Conservation (phyloP, 2,329 filamentous ascomycete species). For the Cercospora zeae-maydis region DNA sequence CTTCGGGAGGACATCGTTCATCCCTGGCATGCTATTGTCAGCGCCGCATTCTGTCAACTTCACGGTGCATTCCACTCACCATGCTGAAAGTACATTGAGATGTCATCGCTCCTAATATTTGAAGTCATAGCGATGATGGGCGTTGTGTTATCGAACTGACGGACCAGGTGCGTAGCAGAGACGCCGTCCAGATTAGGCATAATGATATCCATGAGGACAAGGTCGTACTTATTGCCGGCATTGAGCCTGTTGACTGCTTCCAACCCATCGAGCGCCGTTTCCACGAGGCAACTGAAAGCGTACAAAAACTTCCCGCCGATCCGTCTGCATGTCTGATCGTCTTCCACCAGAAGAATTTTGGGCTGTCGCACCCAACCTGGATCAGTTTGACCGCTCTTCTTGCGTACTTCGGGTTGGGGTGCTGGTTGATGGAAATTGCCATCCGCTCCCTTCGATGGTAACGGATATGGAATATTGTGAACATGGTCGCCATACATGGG, state of each 20-base stretch:
- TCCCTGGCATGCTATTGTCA: conserved; percentile 55
- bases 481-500: conserved; percentile 93
- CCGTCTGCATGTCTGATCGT: conserved; percentile 63
- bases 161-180: conserved; percentile 87
- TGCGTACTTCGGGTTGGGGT: conserved; percentile 51
- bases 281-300: conserved; percentile 61
- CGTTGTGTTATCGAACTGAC: conserved; percentile 74
- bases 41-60: background rate
- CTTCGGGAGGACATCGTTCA: conserved; percentile 96
- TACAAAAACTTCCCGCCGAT: conserved; percentile 65
- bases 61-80: conserved; percentile 56
- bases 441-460: conserved; percentile 63
- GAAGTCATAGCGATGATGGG: conserved; percentile 99
- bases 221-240: conserved; percentile 60
- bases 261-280: conserved; percentile 73
- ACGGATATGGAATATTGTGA: conserved; percentile 83
- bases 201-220: conserved; percentile 65
- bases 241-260: conserved; percentile 88
- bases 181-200: conserved; percentile 97
- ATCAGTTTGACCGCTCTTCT: conserved; percentile 59
- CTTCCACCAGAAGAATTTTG: conserved; percentile 86
- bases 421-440: conserved; percentile 38
- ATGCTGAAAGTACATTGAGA: conserved; percentile 94
- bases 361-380: conserved; percentile 67
- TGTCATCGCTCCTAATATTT: conserved; percentile 94